Conservation (phyloP, 768 basidiomycete genomes). For the Lactifluus echinatus region DNA sequence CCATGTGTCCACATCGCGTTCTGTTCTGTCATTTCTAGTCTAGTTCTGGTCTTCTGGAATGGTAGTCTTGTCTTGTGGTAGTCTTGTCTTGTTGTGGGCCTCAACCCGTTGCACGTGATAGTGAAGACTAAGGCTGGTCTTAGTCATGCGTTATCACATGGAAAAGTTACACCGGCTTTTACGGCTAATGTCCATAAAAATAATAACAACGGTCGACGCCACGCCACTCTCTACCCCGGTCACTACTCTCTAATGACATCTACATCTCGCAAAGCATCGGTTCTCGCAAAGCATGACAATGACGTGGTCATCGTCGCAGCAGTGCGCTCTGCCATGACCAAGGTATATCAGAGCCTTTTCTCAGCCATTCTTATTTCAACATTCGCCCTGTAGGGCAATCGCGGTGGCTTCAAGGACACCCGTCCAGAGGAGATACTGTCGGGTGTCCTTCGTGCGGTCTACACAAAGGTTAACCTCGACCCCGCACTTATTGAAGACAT, state of each 20-base stretch:
- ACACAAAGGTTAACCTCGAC: conserved; percentile 58
- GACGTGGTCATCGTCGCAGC: conserved; percentile 90
- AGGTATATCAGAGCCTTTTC: conserved; percentile 35
- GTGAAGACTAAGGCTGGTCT: too few relatives aligned
- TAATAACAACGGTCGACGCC: too few relatives aligned
- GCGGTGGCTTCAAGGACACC: conserved; percentile 90
- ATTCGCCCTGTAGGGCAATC: conserved; percentile 47
- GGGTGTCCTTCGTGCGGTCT: conserved; percentile 66
- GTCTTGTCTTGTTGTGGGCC: too few relatives aligned
- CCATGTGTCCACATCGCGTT: too few relatives aligned
- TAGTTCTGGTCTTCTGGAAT: too few relatives aligned
- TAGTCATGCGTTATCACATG: too few relatives aligned
- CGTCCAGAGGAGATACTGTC: conserved; percentile 75
- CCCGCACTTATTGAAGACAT: conserved; percentile 80
- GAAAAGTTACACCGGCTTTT: too few relatives aligned
- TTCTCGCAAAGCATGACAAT: conserved; percentile 62
- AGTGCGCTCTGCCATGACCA: conserved; percentile 86
- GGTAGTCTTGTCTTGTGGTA: too few relatives aligned
- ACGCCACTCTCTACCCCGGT: background rate
- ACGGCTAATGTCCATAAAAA: too few relatives aligned
- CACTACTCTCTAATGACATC: conserved; percentile 17
- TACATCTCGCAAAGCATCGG: conserved; percentile 17
- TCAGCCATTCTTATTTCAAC: background rate
- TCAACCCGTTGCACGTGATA: too few relatives aligned
- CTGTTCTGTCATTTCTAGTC: too few relatives aligned